These are phyloP conservation scores for Xenoacremonium recifei DNA, from an alignment of 2,329 filamentous ascomycete species.

Conservation along the genomic window DNA sequence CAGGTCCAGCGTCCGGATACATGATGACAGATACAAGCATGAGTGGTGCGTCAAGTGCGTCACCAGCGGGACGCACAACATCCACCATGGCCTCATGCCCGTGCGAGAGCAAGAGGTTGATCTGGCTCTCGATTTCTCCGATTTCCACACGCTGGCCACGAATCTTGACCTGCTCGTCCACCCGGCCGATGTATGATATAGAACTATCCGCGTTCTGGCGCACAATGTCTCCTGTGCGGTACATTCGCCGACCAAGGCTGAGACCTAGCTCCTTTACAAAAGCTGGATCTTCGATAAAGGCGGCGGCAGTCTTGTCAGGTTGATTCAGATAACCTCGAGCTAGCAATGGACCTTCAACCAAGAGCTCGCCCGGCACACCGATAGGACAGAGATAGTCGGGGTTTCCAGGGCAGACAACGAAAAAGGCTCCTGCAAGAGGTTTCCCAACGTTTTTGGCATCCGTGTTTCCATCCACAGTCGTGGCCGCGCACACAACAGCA, in stretches of 20 bases:
- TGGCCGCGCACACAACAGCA: too few relatives aligned
- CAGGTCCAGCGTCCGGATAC: background rate
- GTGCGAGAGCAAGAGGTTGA: constrained; percentile 1
- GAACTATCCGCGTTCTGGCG: constrained; percentile 37
- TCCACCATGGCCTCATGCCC: constrained; percentile 1
- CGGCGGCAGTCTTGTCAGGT: constrained; percentile 28
- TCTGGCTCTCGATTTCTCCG: constrained; percentile 15
- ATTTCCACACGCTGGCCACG: constrained; percentile 54
- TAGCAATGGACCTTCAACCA: constrained; percentile 43
- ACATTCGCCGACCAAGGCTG: constrained; percentile 25
- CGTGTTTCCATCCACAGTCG: too few relatives aligned
- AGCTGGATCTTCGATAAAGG: constrained; percentile 27
- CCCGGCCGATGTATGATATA: constrained; percentile 43
- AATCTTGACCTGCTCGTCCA: constrained; percentile 54
- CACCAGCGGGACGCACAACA: background rate
- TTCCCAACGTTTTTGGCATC: constrained; percentile 2
- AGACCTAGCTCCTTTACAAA: constrained; percentile 1
- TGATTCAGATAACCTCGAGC: constrained; percentile 47
- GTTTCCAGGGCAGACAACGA: constrained; percentile 3
- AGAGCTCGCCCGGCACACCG: constrained; percentile 13
- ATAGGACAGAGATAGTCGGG: background rate
- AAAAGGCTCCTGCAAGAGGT: background rate
- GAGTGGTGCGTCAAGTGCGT: background rate
- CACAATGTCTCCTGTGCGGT: constrained; percentile 46
- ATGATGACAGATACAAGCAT: background rate